phyloP scores from a whole-genome alignment of 2,329 filamentous ascomycete species.

The Talaromyces sp. region DNA sequence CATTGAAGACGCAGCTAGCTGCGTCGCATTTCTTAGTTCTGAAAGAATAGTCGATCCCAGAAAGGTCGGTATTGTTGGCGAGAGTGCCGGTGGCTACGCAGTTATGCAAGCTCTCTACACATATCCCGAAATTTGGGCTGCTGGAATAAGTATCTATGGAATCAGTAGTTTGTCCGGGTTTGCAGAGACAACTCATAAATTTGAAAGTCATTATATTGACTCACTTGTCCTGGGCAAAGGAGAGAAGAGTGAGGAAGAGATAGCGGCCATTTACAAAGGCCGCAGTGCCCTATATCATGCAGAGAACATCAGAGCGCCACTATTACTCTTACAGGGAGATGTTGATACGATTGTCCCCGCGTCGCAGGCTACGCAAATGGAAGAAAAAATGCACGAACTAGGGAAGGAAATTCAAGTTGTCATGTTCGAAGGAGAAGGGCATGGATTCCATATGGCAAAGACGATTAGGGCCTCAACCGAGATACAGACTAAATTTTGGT shows the following conservation, averaged over 20 bases:
- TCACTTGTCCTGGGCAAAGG: conserved; percentile 43
- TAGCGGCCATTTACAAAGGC: conserved; percentile 45
- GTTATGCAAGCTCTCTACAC: conserved; percentile 52
- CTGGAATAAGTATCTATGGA: conserved; percentile 53
- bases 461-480: conserved; percentile 6
- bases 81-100: conserved; percentile 56
- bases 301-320: conserved; percentile 49
- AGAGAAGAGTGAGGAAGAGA: conserved; percentile 39
- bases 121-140: conserved; percentile 50
- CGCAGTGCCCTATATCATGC: conserved; percentile 53
- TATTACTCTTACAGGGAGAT: conserved; percentile 58
- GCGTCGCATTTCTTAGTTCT: conserved; percentile 44
- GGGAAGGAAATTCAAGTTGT: conserved; percentile 4
- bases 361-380: conserved; percentile 56
- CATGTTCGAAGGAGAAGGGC: conserved; percentile 12
- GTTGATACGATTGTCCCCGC: conserved; percentile 59
- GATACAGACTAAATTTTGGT: conserved; percentile 8
- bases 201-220: conserved; percentile 55
- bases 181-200: conserved; percentile 54
- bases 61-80: conserved; percentile 52
- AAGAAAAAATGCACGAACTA: conserved; percentile 10
- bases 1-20: conserved; percentile 52
- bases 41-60: conserved; percentile 39
- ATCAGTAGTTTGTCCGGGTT: conserved; percentile 52
- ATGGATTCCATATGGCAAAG: conserved; percentile 16